A percentile compares a stretch with the other conserved stretches of the same genome.
Evolutionary conservation across 2,329 filamentous ascomycete species (phyloP).

Genomic region (Colletotrichum plurivorum): DNA sequence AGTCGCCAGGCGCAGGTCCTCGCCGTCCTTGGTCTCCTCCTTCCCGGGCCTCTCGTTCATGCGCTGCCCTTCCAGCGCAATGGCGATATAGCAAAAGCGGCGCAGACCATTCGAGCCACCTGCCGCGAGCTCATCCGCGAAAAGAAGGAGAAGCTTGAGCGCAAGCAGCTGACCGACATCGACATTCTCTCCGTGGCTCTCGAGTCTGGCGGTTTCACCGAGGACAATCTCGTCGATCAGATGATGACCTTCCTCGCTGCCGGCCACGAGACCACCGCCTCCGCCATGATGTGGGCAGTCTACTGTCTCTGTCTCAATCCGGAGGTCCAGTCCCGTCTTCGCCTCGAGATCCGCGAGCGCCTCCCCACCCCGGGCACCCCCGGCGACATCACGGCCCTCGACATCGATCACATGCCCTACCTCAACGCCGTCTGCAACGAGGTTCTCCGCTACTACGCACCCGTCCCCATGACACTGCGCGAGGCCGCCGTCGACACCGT

Average conservation of each 20-base stretch:
- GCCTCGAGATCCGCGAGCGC: constrained; percentile 74
- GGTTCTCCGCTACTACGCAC: constrained; percentile 79
- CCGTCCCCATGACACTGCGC: constrained; percentile 80
- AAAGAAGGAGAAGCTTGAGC: constrained; percentile 72
- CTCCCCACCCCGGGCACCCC: constrained; percentile 65
- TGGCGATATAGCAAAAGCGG: constrained; percentile 70
- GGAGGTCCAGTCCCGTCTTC: constrained; percentile 75
- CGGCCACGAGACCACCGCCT: constrained; percentile 84
- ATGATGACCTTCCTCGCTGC: constrained; percentile 92
- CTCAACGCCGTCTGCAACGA: constrained; percentile 86
- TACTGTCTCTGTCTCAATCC: constrained; percentile 78
- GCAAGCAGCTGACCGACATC: constrained; percentile 65
- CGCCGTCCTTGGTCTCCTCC: constrained; percentile 70
- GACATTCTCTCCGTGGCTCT: constrained; percentile 89
- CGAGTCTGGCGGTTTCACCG: constrained; percentile 80
- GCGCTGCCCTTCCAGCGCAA: constrained; percentile 80
- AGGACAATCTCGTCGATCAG: constrained; percentile 88
- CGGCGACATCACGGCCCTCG: constrained; percentile 62
- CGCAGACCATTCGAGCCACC: constrained; percentile 72
- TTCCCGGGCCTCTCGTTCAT: constrained; percentile 74
- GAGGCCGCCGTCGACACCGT: constrained; percentile 74
- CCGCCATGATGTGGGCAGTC: constrained; percentile 81
- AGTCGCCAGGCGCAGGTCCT: constrained; percentile 67
- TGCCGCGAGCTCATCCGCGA: constrained; percentile 78
- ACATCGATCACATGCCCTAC: constrained; percentile 83